Conservation (phyloP, 495 filamentous ascomycete species). For the Penicillium macrosclerotiorum region DNA sequence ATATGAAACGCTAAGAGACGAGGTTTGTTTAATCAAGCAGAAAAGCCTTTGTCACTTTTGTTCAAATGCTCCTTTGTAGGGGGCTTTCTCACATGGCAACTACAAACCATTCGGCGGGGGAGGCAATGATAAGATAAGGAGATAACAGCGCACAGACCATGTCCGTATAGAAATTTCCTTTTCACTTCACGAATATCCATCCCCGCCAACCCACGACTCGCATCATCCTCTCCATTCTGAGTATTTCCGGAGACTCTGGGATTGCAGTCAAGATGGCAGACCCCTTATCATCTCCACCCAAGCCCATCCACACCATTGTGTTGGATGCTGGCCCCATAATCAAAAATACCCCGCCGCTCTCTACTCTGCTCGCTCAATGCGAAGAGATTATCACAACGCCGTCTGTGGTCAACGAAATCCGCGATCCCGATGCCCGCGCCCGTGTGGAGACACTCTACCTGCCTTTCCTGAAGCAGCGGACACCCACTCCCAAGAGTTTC, state of each 20-base stretch:
- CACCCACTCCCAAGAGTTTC: slow-evolving; percentile 70
- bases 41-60: too few relatives aligned
- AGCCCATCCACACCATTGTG: slow-evolving; percentile 78
- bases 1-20: too few relatives aligned
- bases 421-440: slow-evolving; percentile 74
- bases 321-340: slow-evolving; percentile 91
- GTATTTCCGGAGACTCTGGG: background rate
- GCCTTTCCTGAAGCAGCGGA: slow-evolving; percentile 78
- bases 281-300: slow-evolving; percentile 37
- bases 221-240: background rate
- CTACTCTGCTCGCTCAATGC: slow-evolving; percentile 70
- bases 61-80: too few relatives aligned
- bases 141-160: slow-evolving; percentile 32
- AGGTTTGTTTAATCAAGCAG: too few relatives aligned
- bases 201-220: slow-evolving; percentile 4
- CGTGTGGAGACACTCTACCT: slow-evolving; percentile 77
- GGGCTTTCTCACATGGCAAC: too few relatives aligned
- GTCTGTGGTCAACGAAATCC: slow-evolving; percentile 83
- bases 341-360: slow-evolving; percentile 79
- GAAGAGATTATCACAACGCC: slow-evolving; percentile 82
- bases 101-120: too few relatives aligned
- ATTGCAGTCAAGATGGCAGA: slow-evolving; percentile 36
- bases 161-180: slow-evolving; percentile 29
- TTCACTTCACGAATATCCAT: slow-evolving; percentile 10
- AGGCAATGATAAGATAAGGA: slow-evolving; percentile 23